Conservation (phyloP, 2,329 filamentous ascomycete genomes). For the Sporothrix phasma region DNA sequence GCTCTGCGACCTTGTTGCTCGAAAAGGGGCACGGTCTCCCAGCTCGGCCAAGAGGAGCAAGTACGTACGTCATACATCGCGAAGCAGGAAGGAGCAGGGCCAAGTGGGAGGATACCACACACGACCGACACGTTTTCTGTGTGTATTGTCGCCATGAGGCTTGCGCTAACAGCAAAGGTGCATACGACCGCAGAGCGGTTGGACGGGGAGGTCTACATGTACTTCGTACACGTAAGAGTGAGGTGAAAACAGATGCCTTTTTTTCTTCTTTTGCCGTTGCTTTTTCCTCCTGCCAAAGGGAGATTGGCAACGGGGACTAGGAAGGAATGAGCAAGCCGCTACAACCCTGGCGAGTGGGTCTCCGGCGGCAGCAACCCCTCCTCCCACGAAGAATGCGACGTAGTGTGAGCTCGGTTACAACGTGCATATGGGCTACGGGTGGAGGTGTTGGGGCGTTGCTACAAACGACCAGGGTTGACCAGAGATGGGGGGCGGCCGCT, state of each 20-base stretch:
- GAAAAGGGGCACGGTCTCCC: too few relatives aligned
- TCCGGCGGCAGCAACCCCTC: constrained; percentile 16
- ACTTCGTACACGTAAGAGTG: not conserved
- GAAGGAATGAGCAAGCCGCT: constrained; percentile 18
- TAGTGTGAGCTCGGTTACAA: constrained; percentile 22
- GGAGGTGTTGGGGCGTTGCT: not conserved
- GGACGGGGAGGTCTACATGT: too few relatives aligned
- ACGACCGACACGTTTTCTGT: too few relatives aligned
- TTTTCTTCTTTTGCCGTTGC: not conserved
- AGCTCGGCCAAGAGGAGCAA: too few relatives aligned
- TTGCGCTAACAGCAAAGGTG: too few relatives aligned
- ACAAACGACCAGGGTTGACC: not conserved
- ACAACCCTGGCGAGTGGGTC: constrained; percentile 16
- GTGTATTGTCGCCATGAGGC: too few relatives aligned
- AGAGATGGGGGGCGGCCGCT: not conserved
- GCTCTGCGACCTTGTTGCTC: too few relatives aligned
- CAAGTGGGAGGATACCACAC: too few relatives aligned
- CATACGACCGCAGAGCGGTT: too few relatives aligned
- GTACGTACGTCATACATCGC: too few relatives aligned
- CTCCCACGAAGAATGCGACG: constrained; percentile 2
- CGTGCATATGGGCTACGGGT: constrained; percentile 11
- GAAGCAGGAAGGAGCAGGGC: too few relatives aligned
- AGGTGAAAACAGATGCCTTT: not conserved
- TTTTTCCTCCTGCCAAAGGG: constrained; percentile 7
- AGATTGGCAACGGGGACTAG: constrained; percentile 19